Base-by-base conservation (phyloP, 257 asterid species). In the Cordia subcordata region DNA sequence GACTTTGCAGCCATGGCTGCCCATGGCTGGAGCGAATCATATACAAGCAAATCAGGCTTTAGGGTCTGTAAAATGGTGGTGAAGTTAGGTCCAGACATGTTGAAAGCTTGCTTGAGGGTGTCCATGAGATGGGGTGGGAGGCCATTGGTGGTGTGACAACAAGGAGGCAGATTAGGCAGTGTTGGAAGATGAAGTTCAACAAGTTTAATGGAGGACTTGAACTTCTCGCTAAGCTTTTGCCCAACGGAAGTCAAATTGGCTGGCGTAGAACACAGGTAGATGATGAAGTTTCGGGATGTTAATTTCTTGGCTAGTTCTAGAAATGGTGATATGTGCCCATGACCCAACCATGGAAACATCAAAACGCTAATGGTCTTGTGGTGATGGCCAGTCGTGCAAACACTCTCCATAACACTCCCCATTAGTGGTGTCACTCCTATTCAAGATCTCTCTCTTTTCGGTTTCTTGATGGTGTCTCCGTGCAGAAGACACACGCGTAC, bases 341-440 rank as follows among this genome's bases (percentile, higher is more conserved):
- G 53, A 14, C 20, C 53, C 13, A 49, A 49, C 53, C 53, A 49
- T 8, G 53, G 53, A 17, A 49, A 49, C 53, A 49, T 49, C 53
- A 49, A 17, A 14, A 49, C 53, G 11, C 21, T 15, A 17, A 49
- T 15, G 53, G 53, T 49, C 15, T 49, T 49, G 18, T 14, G n/a
- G n/a, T n/a, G n/a, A n/a, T n/a, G 53, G 17, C 21, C 21, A 49
- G 4, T 42, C 15, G 10, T 42, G 47, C 12, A 42, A 42, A 42
- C 14, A 42, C 47, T 42, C 12, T 14, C 47, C 47, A 42, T 42
- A 42, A 42, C 14, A 42, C 47, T 42, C 12, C 10, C 47, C 47
- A 42, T 42, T 42, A 6, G 6, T 27, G 35, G 35, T 27, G 35
- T 1, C 6, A 27, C 15, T 42, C 15, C 47, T 42, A 42, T 42